A percentile compares a stretch with the other conserved stretches of the same genome.
These are phyloP conservation scores for Trametes sp. DNA, from an alignment of 1,284 basidiomycete genomes.

Conservation along the genomic window DNA sequence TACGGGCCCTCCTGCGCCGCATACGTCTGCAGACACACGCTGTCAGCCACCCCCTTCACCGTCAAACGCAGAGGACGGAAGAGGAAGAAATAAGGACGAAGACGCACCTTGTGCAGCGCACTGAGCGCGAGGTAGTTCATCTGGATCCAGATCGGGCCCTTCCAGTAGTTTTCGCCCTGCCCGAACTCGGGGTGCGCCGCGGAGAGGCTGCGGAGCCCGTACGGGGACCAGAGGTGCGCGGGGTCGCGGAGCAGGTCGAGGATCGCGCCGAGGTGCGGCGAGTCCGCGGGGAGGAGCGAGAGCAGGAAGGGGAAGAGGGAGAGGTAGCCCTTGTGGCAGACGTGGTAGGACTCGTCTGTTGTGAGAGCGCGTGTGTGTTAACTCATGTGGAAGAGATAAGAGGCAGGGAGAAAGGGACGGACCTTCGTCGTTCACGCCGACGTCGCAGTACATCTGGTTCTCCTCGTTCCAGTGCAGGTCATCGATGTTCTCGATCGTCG, in stretches of 20 bases:
- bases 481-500: slow-evolving; percentile 87
- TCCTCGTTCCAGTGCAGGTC: slow-evolving; percentile 95
- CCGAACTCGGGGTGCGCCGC: slow-evolving; percentile 88
- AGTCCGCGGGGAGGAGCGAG: slow-evolving; percentile 76
- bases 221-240: slow-evolving; percentile 88
- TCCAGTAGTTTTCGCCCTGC: slow-evolving; percentile 95
- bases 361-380: not conserved
- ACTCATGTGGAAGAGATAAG: not conserved
- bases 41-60: not conserved
- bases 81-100: not conserved
- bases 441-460: slow-evolving; percentile 92
- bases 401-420: slow-evolving; percentile 26
- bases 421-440: slow-evolving; percentile 86
- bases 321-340: slow-evolving; percentile 92
- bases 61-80: not conserved
- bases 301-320: slow-evolving; percentile 93
- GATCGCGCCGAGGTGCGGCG: slow-evolving; percentile 80
- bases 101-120: slow-evolving; percentile 74
- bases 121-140: slow-evolving; percentile 92
- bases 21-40: slow-evolving; percentile 67
- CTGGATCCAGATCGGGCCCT: slow-evolving; percentile 95
- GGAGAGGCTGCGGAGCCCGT: slow-evolving; percentile 88
- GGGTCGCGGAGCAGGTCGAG: slow-evolving; percentile 84
- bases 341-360: slow-evolving; percentile 88
- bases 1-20: slow-evolving; percentile 82